Evolutionary conservation across 2,329 filamentous ascomycete species (phyloP).

Genomic region (Geosmithia flava): DNA sequence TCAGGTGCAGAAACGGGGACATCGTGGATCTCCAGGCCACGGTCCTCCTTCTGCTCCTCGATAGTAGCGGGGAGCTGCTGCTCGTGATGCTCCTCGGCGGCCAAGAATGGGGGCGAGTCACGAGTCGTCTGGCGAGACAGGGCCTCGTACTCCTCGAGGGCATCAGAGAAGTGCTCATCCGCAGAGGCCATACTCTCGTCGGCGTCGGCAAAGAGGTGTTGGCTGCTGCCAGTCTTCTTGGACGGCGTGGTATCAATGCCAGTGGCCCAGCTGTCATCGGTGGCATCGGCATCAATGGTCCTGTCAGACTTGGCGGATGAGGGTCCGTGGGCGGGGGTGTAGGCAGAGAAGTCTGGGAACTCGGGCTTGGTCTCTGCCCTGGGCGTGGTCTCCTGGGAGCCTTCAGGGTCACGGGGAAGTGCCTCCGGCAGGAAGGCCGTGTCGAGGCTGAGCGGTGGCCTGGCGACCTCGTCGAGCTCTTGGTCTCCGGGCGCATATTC

Average conservation of each 20-base stretch:
- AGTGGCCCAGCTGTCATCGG: conserved; percentile 6
- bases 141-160: conserved; percentile 10
- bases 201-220: conserved; percentile 8
- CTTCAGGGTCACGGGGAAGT: conserved; percentile 31
- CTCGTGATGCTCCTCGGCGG: not conserved
- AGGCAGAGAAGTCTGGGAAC: conserved; percentile 8
- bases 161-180: conserved; percentile 23
- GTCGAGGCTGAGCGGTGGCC: not conserved
- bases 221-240: conserved; percentile 6
- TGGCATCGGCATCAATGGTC: conserved; percentile 11
- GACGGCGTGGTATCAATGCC: conserved; percentile 10
- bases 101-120: not conserved
- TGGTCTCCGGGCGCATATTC: conserved; percentile 8
- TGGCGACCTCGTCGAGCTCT: not conserved
- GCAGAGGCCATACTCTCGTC: conserved; percentile 18
- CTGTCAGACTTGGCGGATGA: conserved; percentile 15
- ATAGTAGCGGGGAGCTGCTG: not conserved
- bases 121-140: not conserved
- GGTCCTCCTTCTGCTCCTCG: not conserved
- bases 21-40: too few species aligned
- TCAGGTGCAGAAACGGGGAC: not conserved
- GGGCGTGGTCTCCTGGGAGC: conserved; percentile 56
- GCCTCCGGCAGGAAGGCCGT: not conserved
- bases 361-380: conserved; percentile 36
- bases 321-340: conserved; percentile 13